Evolutionary conservation across 495 filamentous ascomycete genomes (phyloP).

Genomic region (Aspergillus cristatus): DNA sequence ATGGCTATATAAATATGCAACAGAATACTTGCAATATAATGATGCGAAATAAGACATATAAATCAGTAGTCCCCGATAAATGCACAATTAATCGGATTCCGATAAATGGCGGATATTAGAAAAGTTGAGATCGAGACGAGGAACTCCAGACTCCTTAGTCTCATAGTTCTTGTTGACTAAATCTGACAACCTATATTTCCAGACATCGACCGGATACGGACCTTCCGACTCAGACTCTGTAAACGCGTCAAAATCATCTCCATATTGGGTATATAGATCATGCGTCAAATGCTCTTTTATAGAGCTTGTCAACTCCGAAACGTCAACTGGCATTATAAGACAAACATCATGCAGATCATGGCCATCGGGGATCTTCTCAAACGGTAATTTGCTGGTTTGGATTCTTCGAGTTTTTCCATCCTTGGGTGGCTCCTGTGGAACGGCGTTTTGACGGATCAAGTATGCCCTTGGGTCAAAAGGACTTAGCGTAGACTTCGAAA

Average conservation of each 20-base stretch:
- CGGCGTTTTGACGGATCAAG: slow-evolving; percentile 18
- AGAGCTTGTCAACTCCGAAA: slow-evolving; percentile 1
- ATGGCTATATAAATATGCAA: too few relatives aligned
- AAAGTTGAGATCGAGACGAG: too few relatives aligned
- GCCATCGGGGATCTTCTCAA: slow-evolving; percentile 29
- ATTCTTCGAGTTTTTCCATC: slow-evolving; percentile 16
- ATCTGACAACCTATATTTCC: slow-evolving; percentile 7
- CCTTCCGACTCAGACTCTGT: slow-evolving; percentile 1
- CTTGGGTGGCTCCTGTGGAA: background rate
- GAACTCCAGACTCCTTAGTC: background rate
- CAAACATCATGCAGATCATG: slow-evolving; percentile 18
- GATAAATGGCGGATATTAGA: too few relatives aligned
- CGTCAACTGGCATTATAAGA: slow-evolving; percentile 6
- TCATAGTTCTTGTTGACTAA: slow-evolving; percentile 12
- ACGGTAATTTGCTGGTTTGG: slow-evolving; percentile 20
- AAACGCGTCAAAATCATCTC: slow-evolving; percentile 10
- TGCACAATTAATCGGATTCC: too few relatives aligned
- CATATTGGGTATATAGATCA: slow-evolving; percentile 17
- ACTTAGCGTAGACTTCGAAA: slow-evolving; percentile 2
- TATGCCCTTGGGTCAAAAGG: slow-evolving; percentile 30
- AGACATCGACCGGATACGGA: slow-evolving; percentile 5
- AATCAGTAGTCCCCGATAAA: too few relatives aligned
- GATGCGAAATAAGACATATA: too few relatives aligned
- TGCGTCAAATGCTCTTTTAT: slow-evolving; percentile 2
- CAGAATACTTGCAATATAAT: too few relatives aligned